Percentiles rank a stretch among this genome's conserved stretches.
phyloP scores from a whole-genome alignment of 129 eudicot species.

The Oenanthe sinensis region DNA sequence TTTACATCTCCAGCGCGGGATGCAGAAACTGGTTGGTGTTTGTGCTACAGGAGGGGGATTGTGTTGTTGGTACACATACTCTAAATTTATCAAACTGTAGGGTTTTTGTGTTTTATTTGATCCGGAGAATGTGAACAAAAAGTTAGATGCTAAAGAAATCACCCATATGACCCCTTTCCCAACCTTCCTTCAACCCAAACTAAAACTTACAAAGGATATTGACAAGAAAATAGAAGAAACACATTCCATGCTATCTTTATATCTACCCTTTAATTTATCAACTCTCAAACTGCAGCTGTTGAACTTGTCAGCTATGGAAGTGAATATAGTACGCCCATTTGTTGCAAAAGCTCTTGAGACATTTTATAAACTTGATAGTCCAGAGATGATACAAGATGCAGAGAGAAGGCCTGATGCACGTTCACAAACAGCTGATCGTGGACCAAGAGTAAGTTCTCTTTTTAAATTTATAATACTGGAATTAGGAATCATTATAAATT shows the following conservation, averaged over 20 bases:
- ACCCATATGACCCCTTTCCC: not conserved
- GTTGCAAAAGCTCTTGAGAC: conserved; percentile 67
- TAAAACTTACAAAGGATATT: not conserved
- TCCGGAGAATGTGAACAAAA: not conserved
- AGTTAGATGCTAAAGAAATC: not conserved
- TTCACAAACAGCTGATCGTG: conserved; percentile 59
- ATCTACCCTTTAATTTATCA: conserved; percentile 3
- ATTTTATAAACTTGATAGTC: conserved; percentile 71
- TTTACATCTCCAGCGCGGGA: not conserved
- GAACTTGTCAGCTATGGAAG: conserved; percentile 97
- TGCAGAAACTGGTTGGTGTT: not conserved
- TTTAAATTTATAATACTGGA: not conserved
- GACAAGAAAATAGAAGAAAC: not conserved
- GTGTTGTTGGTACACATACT: not conserved
- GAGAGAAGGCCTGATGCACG: conserved; percentile 48
- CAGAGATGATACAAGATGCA: conserved; percentile 74
- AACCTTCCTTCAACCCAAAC: not conserved
- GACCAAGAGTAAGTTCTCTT: conserved; percentile 65
- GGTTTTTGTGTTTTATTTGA: not conserved
- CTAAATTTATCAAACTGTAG: not conserved
- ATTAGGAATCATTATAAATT: not conserved
- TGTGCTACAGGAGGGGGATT: not conserved
- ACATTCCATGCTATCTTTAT: not conserved
- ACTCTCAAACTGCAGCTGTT: conserved; percentile 41
- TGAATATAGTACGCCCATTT: conserved; percentile 85